Evolutionary conservation across 2,329 filamentous ascomycete genomes (phyloP), one percentile per base, ranked within the genome.

Genomic region (Pyrenophora teres): DNA sequence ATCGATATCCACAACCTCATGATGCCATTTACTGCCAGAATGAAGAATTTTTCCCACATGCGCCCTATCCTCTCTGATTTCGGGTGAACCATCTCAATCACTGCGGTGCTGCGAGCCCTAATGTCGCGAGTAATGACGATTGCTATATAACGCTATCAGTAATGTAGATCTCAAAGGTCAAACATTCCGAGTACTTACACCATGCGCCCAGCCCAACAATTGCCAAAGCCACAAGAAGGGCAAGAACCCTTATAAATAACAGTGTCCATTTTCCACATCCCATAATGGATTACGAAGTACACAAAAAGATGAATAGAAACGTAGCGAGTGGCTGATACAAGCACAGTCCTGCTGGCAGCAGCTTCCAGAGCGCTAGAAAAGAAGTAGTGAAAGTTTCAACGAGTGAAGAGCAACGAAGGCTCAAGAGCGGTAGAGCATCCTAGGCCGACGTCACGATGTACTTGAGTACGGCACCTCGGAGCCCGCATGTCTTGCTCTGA

Each of bases 311-410:
- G 35, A 35, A 32, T 31, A 15, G 38, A 23, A 37, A 36, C 18
- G 7, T 51, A 57, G 54, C 48, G 54, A 53, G 23, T 47, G 51
- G 54, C 27, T 35, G 31, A 9, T 41, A 27, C 37, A 53, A 48
- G 55, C 55, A 45, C 62, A 65, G 61, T 46, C 64, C 62, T 60
- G 64, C 64, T 64, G 61, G 50, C 52, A 64, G 64, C 62, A 48
- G 59, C 62, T 67, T 57, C 18, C 59, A 63, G 61, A 65, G 64
- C 59, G 62, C 64, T 63, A 46, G 35, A 53, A 57, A 30, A 35
- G 49, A 60, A 55, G 45, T 35, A 40, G 45, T 39, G 39, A 21
- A 44, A 46, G 31, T 41, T 49, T 45, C 37, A 53, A 52, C 33
- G 47, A 59, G 46, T 51, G 45, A 37, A 38, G 31, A 44, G 45